Base-by-base conservation (phyloP, 495 filamentous ascomycete genomes). In the Parathielavia hyrcaniae region DNA sequence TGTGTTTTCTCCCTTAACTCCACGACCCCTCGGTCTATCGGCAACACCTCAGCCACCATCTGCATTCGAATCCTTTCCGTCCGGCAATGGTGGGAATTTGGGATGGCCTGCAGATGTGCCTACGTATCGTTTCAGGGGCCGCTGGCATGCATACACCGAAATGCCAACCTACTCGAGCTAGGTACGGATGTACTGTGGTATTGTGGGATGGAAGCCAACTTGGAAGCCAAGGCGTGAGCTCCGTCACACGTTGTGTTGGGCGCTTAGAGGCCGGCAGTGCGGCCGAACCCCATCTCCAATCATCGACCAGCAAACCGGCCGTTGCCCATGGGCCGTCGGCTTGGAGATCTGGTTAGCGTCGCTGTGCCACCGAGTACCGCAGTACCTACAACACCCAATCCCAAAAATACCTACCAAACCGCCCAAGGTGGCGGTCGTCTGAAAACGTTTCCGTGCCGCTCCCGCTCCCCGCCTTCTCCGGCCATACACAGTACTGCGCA, bases 361-460 rank as follows among this genome's bases (percentile, higher is more conserved):
- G 26, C 36, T 16, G 36, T 39, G 36, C 4, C 16, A 17, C 40
- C 2, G 26, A 30, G 26, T 30, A 30, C 26, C 7, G 40, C 40
- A 43, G 40, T 19, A 14, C n/a, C 40, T 5, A 43, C n/a, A 43
- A 43, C 6, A 30, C 26, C 40, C 1, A 19, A 19, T n/a, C 30
- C 46, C 16, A 40, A 38, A 52, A 19, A 52, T 52, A 39, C 49
- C n/a, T n/a, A n/a, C n/a, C n/a, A n/a, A n/a, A n/a, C n/a, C n/a
- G n/a, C n/a, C n/a, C n/a, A n/a, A n/a, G n/a, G n/a, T n/a, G n/a
- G n/a, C n/a, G n/a, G n/a, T n/a, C 35, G 20, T 16, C 49, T 26
- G 20, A 26, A 40, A 39, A 40, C 20, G 49, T n/a, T 6, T 30
- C 49, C 39, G 35, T 40, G 49, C 49, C 49, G 19, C 49, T 52